Evolutionary conservation across 2,329 filamentous ascomycete species (phyloP).

Genomic region (Onygenales sp.): DNA sequence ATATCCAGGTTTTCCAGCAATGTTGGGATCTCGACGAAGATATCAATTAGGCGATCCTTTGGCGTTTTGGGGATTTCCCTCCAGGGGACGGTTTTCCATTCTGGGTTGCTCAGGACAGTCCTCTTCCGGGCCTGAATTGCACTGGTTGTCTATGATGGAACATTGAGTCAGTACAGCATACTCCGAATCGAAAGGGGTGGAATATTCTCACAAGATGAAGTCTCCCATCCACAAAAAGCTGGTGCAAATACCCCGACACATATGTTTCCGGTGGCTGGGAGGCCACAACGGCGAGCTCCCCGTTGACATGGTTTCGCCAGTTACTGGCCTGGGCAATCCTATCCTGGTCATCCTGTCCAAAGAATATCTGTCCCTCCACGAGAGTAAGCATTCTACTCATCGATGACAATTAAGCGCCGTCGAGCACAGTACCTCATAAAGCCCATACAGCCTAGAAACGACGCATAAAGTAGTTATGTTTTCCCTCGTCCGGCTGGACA

Average conservation of each 20-base stretch:
- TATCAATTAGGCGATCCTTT: constrained; percentile 25
- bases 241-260: constrained; percentile 3
- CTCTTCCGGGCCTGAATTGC: constrained; percentile 14
- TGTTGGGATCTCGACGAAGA: constrained; percentile 22
- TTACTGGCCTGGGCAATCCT: constrained; percentile 6
- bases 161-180: neutral
- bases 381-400: neutral
- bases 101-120: constrained; percentile 19
- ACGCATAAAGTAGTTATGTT: constrained; percentile 4
- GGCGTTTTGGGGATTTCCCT: constrained; percentile 20
- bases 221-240: constrained; percentile 4
- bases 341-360: constrained; percentile 4
- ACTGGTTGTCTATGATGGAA: constrained; percentile 2
- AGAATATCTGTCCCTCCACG: constrained; percentile 1
- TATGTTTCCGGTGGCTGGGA: constrained; percentile 4
- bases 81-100: constrained; percentile 30
- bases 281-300: constrained; percentile 4
- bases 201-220: constrained; percentile 5
- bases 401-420: neutral
- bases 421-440: constrained; percentile 1
- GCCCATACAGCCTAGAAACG: constrained; percentile 4
- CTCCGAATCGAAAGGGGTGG: neutral
- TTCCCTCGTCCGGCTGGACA: constrained; percentile 1
- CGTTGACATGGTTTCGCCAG: constrained; percentile 5
- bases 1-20: constrained; percentile 22